Base-by-base conservation (phyloP, 140 eudicot species). In the Erigeron philadelphicus region DNA sequence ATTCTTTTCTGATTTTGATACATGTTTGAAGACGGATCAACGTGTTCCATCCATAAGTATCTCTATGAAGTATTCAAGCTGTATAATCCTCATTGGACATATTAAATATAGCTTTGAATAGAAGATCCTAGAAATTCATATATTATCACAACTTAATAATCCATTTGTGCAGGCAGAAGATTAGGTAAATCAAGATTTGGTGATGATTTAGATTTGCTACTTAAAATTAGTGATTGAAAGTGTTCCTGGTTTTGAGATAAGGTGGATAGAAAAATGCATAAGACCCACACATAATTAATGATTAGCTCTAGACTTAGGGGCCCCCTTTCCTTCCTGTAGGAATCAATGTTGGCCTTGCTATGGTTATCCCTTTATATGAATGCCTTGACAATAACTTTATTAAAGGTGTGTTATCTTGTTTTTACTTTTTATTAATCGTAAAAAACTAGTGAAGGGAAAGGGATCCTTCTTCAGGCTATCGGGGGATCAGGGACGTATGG, bases 171-270 rank as follows among this genome's bases (percentile, higher is more conserved):
- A 49, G 45, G 75, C 70, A 45, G 43, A 76, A 55, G 75, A 64
- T 68, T 68, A 61, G 70, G 80, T n/a, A 42, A 76, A 61, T 59
- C 73, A 57, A 55, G 43, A 67, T 52, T 40, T 52, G 65, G 67
- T 74, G 66, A 74, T 43, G 72, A 74, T 54, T 64, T 41, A 50
- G 49, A 53, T 67, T 46, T 61, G 63, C 4, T 31, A 31, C 68
- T 54, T 52, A 61, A 64, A 54, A 64, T 58, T 31, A 66, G 68
- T 75, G 75, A 59, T 66, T 58, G 8, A 67, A 60, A 17, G 68
- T 66, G 23, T 60, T 68, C 67, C 66, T 65, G 60, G 67, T 66
- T 58, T 68, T 67, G 79, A 58, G 74, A 67, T 61, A 75, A 66
- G 67, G 52, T 73, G 72, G 61, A 66, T 44, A 55, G 50, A 31